Conservation (phyloP, 495 filamentous ascomycete genomes). For the Penicillium cataractarum region DNA sequence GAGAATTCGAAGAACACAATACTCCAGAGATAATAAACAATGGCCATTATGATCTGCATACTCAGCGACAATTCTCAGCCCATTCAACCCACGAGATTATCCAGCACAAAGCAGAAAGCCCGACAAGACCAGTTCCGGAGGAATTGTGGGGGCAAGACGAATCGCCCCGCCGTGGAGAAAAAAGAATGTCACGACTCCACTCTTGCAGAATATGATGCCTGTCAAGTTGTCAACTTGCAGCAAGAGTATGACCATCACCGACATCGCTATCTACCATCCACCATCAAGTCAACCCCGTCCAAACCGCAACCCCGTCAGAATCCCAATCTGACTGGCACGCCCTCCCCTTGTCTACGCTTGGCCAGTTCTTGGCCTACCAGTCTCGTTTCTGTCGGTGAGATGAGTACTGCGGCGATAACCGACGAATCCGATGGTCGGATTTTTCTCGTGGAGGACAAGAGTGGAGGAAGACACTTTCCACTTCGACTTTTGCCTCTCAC, state of each 20-base stretch:
- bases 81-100: no score
- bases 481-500: not conserved
- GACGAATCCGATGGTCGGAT: not conserved
- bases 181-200: conserved; percentile 2
- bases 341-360: not conserved
- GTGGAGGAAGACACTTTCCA: not conserved
- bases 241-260: not conserved
- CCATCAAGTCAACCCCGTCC: conserved; percentile 2
- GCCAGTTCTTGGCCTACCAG: conserved; percentile 6
- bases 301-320: conserved; percentile 16
- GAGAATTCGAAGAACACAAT: not conserved
- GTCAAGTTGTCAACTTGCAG: not conserved
- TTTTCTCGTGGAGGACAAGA: not conserved
- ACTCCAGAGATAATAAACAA: not conserved
- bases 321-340: conserved; percentile 7
- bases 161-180: conserved; percentile 12
- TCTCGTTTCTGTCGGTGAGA: conserved; percentile 17
- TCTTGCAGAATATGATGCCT: conserved; percentile 8
- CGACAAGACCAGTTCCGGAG: not conserved
- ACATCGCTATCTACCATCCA: not conserved
- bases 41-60: not conserved
- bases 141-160: conserved; percentile 1
- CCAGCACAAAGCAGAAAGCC: not conserved
- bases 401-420: conserved; percentile 7
- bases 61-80: not conserved